Evolutionary conservation across 116 monocot species (phyloP), one percentile per base, ranked within the genome.

Genomic region (Iris pallida): DNA sequence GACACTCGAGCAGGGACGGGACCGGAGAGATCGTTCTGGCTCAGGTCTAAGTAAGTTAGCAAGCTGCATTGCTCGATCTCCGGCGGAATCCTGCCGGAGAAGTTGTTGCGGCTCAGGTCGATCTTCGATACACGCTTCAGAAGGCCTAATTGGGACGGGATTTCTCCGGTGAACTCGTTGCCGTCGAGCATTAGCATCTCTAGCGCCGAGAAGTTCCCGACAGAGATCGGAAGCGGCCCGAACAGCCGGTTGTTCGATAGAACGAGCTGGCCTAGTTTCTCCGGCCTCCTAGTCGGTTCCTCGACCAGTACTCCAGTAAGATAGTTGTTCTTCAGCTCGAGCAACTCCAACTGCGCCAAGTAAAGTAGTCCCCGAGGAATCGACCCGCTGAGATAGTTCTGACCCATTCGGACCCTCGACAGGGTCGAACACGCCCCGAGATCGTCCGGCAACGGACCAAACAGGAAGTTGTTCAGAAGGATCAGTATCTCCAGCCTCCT

Each of bases 301-400:
- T 81, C 81, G 3, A 74, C 60, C 51, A 94, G 55, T 54, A 13
- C 68, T 30, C 97, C 97, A 4, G 85, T 68, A 40, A 97, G 83
- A 66, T 85, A 90, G 61, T 97, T 97, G 75, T 82, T 85, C 76
- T 97, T 90, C 67, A 97, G 58, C 67, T 97, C 92, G 42, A 97
- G 16, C 40, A 90, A 71, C 11, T 53, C 45, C 7, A 97, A 69
- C 20, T 80, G 61, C 44, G 98, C 93, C 57, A 93, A 70, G 73
- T 85, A 88, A 17, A 98, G 83, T 49, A 98, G 82, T 5, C 93
- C 93, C 0, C 62, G 59, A 12, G 98, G 98, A 58, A 98, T 77
- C 0, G 83, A 69, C 0, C 98, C 93, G 7, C 62, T 82, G 41
- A 93, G 73, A 69, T 92, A 93, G 65, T 98, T 98, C 70, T 86